A percentile compares a stretch with the other conserved stretches of the same genome.
phyloP scores from a whole-genome alignment of 2,329 filamentous ascomycete species.

The Madurella fahalii region DNA sequence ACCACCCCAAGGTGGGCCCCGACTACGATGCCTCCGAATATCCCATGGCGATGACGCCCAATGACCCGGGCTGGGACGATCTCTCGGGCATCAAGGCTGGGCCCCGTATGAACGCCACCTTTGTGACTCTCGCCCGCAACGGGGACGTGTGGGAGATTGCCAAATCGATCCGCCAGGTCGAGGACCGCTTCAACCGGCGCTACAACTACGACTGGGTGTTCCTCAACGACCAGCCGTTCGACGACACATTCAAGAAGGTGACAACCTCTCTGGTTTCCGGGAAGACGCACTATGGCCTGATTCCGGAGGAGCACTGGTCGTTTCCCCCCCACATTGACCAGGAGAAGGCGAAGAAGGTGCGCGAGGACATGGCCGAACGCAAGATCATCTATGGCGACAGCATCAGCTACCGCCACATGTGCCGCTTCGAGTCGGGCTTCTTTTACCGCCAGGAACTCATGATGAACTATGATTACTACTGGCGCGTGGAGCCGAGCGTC shows the following conservation, averaged over 20 bases:
- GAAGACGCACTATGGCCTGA: constrained; percentile 84
- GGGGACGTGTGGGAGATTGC: constrained; percentile 94
- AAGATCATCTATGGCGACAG: constrained; percentile 99
- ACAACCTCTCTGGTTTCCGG: constrained; percentile 88
- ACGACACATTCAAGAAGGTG: constrained; percentile 88
- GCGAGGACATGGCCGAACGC: constrained; percentile 86
- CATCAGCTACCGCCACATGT: constrained; percentile 98
- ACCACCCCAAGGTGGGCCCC: constrained; percentile 27
- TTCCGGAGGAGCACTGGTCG: constrained; percentile 91
- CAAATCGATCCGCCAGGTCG: constrained; percentile 89
- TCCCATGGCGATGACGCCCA: constrained; percentile 50
- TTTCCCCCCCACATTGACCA: constrained; percentile 95
- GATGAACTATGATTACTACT: constrained; percentile 98
- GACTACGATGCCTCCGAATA: constrained; percentile 39
- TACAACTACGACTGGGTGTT: constrained; percentile 99
- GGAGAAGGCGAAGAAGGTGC: constrained; percentile 83
- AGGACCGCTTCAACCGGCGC: constrained; percentile 95
- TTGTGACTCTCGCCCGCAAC: constrained; percentile 93
- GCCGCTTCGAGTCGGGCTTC: constrained; percentile 97
- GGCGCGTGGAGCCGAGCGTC: constrained; percentile 96
- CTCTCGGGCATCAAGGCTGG: constrained; percentile 54
- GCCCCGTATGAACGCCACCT: constrained; percentile 90
- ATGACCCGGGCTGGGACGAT: constrained; percentile 50
- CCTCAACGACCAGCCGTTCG: constrained; percentile 92
- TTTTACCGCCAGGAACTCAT: constrained; percentile 95